phyloP scores from a whole-genome alignment of 495 filamentous ascomycete genomes.

The Staphylotrichum longicolle region DNA sequence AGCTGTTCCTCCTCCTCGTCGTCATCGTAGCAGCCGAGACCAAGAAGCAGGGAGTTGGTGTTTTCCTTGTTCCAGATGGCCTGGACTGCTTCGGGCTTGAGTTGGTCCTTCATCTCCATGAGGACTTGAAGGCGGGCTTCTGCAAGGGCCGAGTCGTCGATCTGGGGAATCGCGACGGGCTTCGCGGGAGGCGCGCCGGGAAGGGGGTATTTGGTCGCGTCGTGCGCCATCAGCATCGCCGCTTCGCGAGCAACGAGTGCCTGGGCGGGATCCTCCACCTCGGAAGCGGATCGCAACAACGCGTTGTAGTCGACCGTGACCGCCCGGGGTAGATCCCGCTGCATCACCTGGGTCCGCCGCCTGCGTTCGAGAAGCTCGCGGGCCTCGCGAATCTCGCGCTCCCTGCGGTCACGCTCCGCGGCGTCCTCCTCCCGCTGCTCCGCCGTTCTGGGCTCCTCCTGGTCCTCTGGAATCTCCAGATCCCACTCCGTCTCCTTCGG shows the following conservation, averaged over 20 bases:
- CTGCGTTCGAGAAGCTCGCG: constrained; percentile 73
- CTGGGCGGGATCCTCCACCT: constrained; percentile 39
- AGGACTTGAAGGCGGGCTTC: constrained; percentile 75
- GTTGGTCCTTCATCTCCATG: constrained; percentile 63
- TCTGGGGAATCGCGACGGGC: constrained; percentile 56
- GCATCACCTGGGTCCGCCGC: constrained; percentile 85
- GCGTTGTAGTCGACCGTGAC: constrained; percentile 66
- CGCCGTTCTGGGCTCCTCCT: constrained; percentile 55
- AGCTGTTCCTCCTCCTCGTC: constrained; percentile 65
- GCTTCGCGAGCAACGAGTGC: constrained; percentile 69
- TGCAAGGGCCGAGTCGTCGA: constrained; percentile 70
- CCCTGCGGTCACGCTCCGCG: constrained; percentile 73
- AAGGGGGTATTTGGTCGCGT: constrained; percentile 71
- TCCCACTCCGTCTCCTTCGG: constrained; percentile 91
- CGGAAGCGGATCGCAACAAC: constrained; percentile 59
- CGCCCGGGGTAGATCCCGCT: constrained; percentile 78
- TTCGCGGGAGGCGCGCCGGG: constrained; percentile 57
- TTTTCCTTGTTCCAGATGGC: constrained; percentile 65
- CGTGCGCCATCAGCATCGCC: constrained; percentile 74
- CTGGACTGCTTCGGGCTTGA: constrained; percentile 61
- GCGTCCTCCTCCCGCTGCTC: constrained; percentile 75
- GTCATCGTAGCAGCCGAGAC: constrained; percentile 72
- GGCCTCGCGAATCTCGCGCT: constrained; percentile 64
- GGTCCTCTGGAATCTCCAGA: constrained; percentile 85
- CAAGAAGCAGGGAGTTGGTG: constrained; percentile 60